Base-by-base conservation (phyloP, 257 asterid species). In the Haberlea rhodopensis region DNA sequence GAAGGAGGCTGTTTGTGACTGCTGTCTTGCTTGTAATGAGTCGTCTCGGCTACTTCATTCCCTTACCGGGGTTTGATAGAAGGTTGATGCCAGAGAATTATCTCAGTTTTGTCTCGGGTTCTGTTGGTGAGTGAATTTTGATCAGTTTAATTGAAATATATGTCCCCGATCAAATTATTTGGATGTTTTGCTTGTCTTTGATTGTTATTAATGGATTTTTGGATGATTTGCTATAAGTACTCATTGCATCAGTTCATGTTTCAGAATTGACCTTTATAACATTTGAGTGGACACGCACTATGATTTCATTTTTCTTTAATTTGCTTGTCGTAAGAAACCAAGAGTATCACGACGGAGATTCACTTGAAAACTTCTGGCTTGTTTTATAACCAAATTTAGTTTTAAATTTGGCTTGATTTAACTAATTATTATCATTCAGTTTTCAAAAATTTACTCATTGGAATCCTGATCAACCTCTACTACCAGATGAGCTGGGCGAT, bases 11-110 rank as follows among this genome's bases (percentile, higher is more conserved):
- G 71, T 89, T 87, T 81, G 80, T 89, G 78, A 92, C 99, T 25
- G 95, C 90, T 71, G 75, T 80, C 15, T 78, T 92, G 70, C 67
- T 92, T 53, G 77, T 87, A 26, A 67, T 87, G 23, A 92, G 99
- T 71, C 97, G 99, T 57, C 71, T 89, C 37, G 97, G 99, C 5
- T 89, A 89, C 74, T 92, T 89, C 68, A 84, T 92, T 71, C 99
- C 97, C 32, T 77, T 92, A 28, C 97, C 99, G 16, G 99, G 99
- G 59, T 92, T 85, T 55, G 99, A 92, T 77, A 77, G 99, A 80
- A 82, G 92, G 75, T 67, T 92, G 81, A 89, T 92, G 77, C 99
- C 99, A 18, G 84, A 85, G 60, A 84, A 92, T 75, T 89, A 89
- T 75, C 95, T 92, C 71, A 85, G 94, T 62, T 92, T 89, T 72